Conservation (phyloP, 257 asterid species). For the Capsicum chinense region DNA sequence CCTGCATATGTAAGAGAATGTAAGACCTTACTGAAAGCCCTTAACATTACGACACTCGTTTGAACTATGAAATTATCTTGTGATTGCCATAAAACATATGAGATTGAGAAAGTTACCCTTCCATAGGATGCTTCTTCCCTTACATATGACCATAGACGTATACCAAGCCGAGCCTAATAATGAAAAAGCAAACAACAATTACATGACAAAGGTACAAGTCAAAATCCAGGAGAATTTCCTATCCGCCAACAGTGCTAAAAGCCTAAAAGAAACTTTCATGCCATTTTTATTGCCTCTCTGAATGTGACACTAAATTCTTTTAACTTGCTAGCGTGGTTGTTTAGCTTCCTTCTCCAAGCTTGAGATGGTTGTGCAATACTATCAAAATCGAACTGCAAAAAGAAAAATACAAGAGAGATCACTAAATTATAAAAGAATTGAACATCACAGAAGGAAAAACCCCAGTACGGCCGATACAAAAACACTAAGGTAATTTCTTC, state of each 20-base stretch:
- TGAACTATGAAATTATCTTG: background rate
- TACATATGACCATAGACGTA: conserved; percentile 89
- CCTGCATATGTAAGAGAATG: conserved; percentile 49
- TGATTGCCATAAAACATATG: background rate
- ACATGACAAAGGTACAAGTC: conserved; percentile 25
- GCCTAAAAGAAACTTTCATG: background rate
- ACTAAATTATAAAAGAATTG: too few relatives aligned
- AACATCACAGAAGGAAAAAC: too few relatives aligned
- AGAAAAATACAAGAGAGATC: too few relatives aligned
- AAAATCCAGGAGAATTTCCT: background rate
- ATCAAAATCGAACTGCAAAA: too few relatives aligned
- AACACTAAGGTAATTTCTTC: too few relatives aligned
- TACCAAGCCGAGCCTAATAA: conserved; percentile 80
- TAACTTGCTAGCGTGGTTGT: too few relatives aligned
- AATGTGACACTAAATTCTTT: too few relatives aligned
- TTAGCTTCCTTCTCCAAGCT: too few relatives aligned
- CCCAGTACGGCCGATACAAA: too few relatives aligned
- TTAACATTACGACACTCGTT: background rate
- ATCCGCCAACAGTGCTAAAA: background rate
- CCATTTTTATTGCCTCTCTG: too few relatives aligned
- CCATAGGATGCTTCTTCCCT: conserved; percentile 99
- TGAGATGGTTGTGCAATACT: too few relatives aligned
- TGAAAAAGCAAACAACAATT: conserved; percentile 4
- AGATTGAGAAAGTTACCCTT: conserved; percentile 63
- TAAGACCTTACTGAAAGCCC: conserved; percentile 1